phyloP scores from a whole-genome alignment of 2,329 filamentous ascomycete species.

The Botrytis aclada region DNA sequence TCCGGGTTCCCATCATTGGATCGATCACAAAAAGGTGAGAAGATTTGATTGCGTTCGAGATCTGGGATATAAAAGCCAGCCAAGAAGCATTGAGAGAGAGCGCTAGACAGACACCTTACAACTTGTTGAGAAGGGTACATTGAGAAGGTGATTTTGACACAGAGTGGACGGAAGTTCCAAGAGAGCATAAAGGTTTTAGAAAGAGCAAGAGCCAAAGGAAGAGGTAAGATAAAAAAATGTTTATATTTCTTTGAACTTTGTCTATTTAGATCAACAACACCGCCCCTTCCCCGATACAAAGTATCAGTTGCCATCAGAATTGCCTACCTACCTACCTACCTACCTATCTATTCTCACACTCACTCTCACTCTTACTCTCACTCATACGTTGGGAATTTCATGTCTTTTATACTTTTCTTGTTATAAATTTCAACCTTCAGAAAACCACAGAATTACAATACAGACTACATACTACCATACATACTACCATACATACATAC shows the following conservation, averaged over 20 bases:
- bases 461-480: neutral
- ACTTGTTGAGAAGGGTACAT: neutral
- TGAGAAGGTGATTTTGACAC: neutral
- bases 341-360: too few species aligned
- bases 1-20: neutral
- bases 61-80: neutral
- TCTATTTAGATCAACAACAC: neutral
- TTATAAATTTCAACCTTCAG: neutral
- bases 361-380: neutral
- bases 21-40: neutral
- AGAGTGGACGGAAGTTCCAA: neutral
- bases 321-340: neutral
- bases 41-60: neutral
- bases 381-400: neutral
- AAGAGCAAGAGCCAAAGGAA: neutral
- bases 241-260: slow-evolving; percentile 4
- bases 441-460: neutral
- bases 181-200: slow-evolving; percentile 1
- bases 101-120: neutral
- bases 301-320: neutral
- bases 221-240: slow-evolving; percentile 1
- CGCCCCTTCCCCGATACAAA: neutral
- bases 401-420: neutral
- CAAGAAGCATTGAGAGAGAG: slow-evolving; percentile 4
- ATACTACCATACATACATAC: neutral